Percentiles rank a stretch among this genome's conserved stretches.
Evolutionary conservation across 106 monocot species (phyloP).

Genomic region (Xerophyta viscosa): DNA sequence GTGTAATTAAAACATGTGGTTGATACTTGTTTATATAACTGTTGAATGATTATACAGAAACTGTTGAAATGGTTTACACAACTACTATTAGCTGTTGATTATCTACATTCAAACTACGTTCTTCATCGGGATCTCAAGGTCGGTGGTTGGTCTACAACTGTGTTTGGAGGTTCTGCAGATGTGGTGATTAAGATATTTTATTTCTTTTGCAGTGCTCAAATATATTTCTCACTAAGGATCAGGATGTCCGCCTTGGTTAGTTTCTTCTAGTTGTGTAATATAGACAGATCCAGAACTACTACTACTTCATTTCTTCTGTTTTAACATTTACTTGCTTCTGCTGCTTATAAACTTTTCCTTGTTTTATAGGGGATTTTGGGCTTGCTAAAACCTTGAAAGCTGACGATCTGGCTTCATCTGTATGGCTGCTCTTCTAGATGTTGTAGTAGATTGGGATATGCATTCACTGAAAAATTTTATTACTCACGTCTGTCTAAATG

Average conservation of each 20-base stretch:
- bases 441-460: not conserved
- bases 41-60: constrained; percentile 72
- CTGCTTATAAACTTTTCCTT: constrained; percentile 2
- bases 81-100: constrained; percentile 84
- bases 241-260: constrained; percentile 92
- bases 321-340: not conserved
- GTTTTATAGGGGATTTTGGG: constrained; percentile 86
- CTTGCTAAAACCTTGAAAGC: constrained; percentile 97
- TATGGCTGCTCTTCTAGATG: constrained; percentile 20
- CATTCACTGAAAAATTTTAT: too few relatives aligned
- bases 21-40: too few relatives aligned
- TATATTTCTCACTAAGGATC: constrained; percentile 96
- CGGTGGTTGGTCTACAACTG: constrained; percentile 6
- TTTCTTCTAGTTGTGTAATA: constrained; percentile 1
- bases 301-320: too few relatives aligned
- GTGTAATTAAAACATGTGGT: too few relatives aligned
- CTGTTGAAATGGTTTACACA: constrained; percentile 93
- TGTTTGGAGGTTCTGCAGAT: not conserved
- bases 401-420: constrained; percentile 96
- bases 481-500: too few relatives aligned
- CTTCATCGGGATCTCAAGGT: constrained; percentile 98
- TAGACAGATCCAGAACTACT: too few relatives aligned
- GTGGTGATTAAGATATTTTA: not conserved
- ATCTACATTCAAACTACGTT: constrained; percentile 95
- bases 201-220: constrained; percentile 80